A percentile compares a stretch with the other conserved stretches of the same genome.
Evolutionary conservation across 2,329 filamentous ascomycete species (phyloP).

Genomic region (Penicillium sp.): DNA sequence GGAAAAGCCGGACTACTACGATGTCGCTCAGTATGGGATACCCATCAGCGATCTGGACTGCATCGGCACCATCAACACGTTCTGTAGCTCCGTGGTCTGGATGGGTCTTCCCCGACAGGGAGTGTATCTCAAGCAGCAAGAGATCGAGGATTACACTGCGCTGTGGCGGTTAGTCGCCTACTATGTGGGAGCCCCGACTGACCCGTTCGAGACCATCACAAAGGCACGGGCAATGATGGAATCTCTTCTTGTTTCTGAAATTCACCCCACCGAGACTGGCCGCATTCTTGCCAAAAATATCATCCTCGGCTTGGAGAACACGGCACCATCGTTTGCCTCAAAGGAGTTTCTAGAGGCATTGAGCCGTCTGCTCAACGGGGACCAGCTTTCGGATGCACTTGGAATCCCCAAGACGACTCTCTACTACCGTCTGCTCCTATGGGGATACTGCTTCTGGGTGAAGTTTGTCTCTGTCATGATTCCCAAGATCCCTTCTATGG

Average conservation of each 20-base stretch:
- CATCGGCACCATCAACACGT: slow-evolving; percentile 65
- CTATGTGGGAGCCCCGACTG: slow-evolving; percentile 62
- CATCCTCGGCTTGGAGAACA: slow-evolving; percentile 59
- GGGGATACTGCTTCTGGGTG: slow-evolving; percentile 62
- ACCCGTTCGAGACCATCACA: slow-evolving; percentile 51
- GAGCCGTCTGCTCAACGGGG: slow-evolving; percentile 65
- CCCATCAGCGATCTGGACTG: slow-evolving; percentile 72
- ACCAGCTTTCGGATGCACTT: slow-evolving; percentile 54
- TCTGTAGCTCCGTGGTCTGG: slow-evolving; percentile 63
- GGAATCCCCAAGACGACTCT: slow-evolving; percentile 51
- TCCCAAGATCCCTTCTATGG: slow-evolving; percentile 45
- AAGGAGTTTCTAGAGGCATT: slow-evolving; percentile 62
- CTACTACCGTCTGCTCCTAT: slow-evolving; percentile 57
- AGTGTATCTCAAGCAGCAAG: slow-evolving; percentile 56
- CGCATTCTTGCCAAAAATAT: slow-evolving; percentile 68
- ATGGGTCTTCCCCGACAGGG: slow-evolving; percentile 66
- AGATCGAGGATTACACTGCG: slow-evolving; percentile 64
- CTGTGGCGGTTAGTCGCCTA: slow-evolving; percentile 71
- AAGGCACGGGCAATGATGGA: slow-evolving; percentile 62
- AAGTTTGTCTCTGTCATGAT: slow-evolving; percentile 45
- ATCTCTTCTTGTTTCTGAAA: slow-evolving; percentile 58
- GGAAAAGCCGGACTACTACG: slow-evolving; percentile 57
- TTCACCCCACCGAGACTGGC: slow-evolving; percentile 58
- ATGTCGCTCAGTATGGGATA: slow-evolving; percentile 52
- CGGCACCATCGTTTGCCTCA: slow-evolving; percentile 60